Conservation (phyloP, 169 alveolate species). For the Eimeria falciformis region DNA sequence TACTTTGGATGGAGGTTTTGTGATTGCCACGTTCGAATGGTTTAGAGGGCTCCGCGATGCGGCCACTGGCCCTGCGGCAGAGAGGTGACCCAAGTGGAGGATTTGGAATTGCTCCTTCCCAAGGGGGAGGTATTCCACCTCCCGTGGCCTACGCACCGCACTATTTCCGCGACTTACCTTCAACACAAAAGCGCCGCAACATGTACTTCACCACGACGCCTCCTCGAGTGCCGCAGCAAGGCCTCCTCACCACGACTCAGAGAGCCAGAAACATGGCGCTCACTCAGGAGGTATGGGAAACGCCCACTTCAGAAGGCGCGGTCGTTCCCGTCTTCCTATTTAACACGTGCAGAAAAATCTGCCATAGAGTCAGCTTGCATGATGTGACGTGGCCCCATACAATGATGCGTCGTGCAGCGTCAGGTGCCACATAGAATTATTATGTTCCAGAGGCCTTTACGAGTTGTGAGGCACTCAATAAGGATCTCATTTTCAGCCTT, state of each 20-base stretch:
- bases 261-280: slow-evolving; percentile 64
- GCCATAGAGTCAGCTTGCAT: too few relatives aligned
- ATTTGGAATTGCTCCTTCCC: slow-evolving; percentile 60
- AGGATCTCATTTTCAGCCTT: too few relatives aligned
- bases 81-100: slow-evolving; percentile 7
- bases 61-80: background rate
- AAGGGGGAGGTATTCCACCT: slow-evolving; percentile 66
- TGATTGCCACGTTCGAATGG: background rate
- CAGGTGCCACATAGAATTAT: too few relatives aligned
- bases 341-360: too few relatives aligned
- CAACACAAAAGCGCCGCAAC: slow-evolving; percentile 67
- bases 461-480: too few relatives aligned
- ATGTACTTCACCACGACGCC: slow-evolving; percentile 64
- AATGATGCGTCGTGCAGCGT: too few relatives aligned
- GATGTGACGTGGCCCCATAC: too few relatives aligned
- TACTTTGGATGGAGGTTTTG: too few relatives aligned
- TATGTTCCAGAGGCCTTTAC: too few relatives aligned
- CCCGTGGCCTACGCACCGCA: slow-evolving; percentile 71
- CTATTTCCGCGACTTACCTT: slow-evolving; percentile 53
- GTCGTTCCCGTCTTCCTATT: too few relatives aligned
- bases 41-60: background rate
- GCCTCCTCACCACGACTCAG: slow-evolving; percentile 27
- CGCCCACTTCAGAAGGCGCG: background rate
- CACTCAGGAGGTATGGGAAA: slow-evolving; percentile 37
- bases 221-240: slow-evolving; percentile 24